Conservation (phyloP, 805 yeast species). For the Scheffersomyces amazonensis region DNA sequence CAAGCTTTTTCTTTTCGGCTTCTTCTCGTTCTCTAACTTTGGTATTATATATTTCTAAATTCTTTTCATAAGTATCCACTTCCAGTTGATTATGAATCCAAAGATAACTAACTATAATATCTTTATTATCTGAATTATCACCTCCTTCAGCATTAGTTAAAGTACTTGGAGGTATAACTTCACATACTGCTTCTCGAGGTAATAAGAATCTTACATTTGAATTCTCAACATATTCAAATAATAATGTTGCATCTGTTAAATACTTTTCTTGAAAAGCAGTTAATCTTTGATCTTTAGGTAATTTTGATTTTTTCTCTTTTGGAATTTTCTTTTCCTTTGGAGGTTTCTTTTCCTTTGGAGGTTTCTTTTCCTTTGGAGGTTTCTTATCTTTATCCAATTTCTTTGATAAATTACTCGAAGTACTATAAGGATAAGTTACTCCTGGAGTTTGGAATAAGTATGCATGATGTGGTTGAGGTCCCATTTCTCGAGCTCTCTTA, state of each 20-base stretch:
- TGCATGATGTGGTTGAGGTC: slow-evolving; percentile 47
- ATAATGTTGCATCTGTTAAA: slow-evolving; percentile 63
- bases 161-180: slow-evolving; percentile 36
- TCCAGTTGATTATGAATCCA: slow-evolving; percentile 51
- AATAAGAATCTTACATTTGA: slow-evolving; percentile 69
- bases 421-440: slow-evolving; percentile 7
- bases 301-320: slow-evolving; percentile 13
- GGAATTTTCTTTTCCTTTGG: slow-evolving; percentile 9
- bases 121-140: slow-evolving; percentile 22
- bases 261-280: slow-evolving; percentile 79
- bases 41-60: slow-evolving; percentile 25
- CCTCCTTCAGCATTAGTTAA: slow-evolving; percentile 21
- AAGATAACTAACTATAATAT: slow-evolving; percentile 46
- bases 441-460: slow-evolving; percentile 15
- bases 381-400: slow-evolving; percentile 9
- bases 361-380: slow-evolving; percentile 9
- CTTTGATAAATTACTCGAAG: background rate
- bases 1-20: slow-evolving; percentile 20
- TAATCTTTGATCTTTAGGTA: slow-evolving; percentile 51
- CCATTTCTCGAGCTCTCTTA: slow-evolving; percentile 74
- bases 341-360: slow-evolving; percentile 9
- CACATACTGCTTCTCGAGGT: slow-evolving; percentile 77
- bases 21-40: slow-evolving; percentile 24
- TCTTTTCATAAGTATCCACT: slow-evolving; percentile 43
- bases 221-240: slow-evolving; percentile 83